Base-by-base conservation (phyloP, 805 yeast species). In the Lipomyces japonicus region DNA sequence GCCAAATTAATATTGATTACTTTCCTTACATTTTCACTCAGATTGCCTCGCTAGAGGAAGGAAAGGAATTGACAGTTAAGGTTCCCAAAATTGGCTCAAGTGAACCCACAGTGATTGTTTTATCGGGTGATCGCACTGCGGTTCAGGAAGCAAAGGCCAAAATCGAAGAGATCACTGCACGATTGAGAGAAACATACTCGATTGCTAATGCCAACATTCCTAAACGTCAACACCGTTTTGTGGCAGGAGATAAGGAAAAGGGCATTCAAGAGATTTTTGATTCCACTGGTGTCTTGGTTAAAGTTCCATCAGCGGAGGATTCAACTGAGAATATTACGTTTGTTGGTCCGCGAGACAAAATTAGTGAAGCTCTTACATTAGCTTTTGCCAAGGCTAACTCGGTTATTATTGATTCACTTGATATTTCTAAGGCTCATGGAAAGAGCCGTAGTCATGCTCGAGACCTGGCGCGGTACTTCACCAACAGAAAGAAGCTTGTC, bases 341-440 rank as follows among this genome's bases (percentile, higher is more conserved):
- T 38, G 82, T 85, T 64, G 81, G 80, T 46, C 71, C 75, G n/a
- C 59, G 68, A 14, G 63, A 66, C 12, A 74, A 78, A 47, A 76
- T 90, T 44, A 61, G 74, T 10, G 69, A 71, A 16, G 97, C 97
- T 18, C 72, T 83, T 54, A 73, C 72, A 25, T 71, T 69, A 51
- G 86, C 91, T 14, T 77, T 81, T 66, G 65, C 74, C 42, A 72
- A 79, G 37, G 78, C 93, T 30, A 72, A 80, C 42, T 74, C 78
- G 48, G 80, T 75, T 64, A 71, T 75, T 49, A 78, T 82, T 36
- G 88, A 82, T 57, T 70, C 80, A 31, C 74, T 93, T 63, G 95
- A 89, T 62, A 82, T 93, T 67, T 81, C 95, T 9, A 83, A 79
- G 68, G 95, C 97, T 26, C 97, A 93, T 66, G 86, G 88, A 62